Conservation (phyloP, 768 basidiomycete species). For the Postia placenta region DNA sequence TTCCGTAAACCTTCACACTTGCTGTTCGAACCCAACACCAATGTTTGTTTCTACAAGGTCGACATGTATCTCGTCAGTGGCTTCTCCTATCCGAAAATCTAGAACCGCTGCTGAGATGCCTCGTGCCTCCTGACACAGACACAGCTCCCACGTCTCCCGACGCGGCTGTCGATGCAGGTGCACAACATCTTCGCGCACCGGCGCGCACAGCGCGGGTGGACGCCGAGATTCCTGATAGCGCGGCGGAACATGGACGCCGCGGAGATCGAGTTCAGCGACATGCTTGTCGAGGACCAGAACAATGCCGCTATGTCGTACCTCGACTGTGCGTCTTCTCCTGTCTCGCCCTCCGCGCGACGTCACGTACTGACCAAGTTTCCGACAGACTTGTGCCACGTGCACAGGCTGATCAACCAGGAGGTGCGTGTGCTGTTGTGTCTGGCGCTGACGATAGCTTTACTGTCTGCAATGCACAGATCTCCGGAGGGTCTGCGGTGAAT, state of each 20-base stretch:
- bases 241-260: conserved; percentile 89
- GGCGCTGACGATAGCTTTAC: too few relatives aligned
- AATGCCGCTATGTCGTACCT: conserved; percentile 91
- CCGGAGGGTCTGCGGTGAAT: too few relatives aligned
- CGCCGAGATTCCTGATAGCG: conserved; percentile 63
- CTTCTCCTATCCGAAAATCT: not conserved
- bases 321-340: conserved; percentile 59
- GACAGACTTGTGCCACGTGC: conserved; percentile 31
- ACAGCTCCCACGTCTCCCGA: conserved; percentile 63
- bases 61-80: too few relatives aligned
- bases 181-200: conserved; percentile 79
- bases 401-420: conserved; percentile 32
- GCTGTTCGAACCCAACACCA: too few relatives aligned
- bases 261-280: conserved; percentile 95
- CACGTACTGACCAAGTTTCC: not conserved
- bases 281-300: conserved; percentile 96
- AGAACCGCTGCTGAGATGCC: not conserved
- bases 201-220: conserved; percentile 44
- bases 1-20: too few relatives aligned
- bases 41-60: not conserved
- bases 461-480: too few relatives aligned
- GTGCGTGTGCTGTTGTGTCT: conserved; percentile 17
- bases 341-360: not conserved
- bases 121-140: conserved; percentile 35
- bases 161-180: conserved; percentile 76